Evolutionary conservation across 805 yeast species (phyloP).

Genomic region (Zygosaccharomyces pseudorouxii): DNA sequence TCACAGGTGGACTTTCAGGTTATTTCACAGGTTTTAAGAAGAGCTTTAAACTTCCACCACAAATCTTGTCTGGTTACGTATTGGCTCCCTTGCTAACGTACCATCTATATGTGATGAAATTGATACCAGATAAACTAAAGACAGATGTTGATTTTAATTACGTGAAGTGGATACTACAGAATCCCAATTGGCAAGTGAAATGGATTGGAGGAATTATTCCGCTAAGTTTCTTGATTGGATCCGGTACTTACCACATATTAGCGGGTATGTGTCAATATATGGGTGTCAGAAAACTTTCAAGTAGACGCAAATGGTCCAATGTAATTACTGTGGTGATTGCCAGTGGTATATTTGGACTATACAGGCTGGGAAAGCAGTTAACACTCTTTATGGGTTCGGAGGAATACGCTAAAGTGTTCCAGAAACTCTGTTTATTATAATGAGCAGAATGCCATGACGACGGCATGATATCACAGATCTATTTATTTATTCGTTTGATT

Average conservation of each 20-base stretch:
- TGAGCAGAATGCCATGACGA: neutral
- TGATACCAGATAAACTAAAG: conserved; percentile 15
- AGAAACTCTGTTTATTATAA: conserved; percentile 6
- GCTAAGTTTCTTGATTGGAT: conserved; percentile 16
- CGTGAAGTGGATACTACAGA: conserved; percentile 25
- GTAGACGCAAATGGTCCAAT: conserved; percentile 20
- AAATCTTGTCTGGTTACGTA: conserved; percentile 22
- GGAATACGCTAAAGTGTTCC: conserved; percentile 14
- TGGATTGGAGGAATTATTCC: conserved; percentile 25
- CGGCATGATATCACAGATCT: neutral
- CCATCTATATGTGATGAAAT: conserved; percentile 23
- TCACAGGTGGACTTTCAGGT: conserved; percentile 27
- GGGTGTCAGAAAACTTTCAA: conserved; percentile 15
- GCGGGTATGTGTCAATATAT: conserved; percentile 26
- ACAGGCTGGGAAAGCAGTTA: conserved; percentile 16
- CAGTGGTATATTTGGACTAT: conserved; percentile 19
- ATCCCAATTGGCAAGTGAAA: conserved; percentile 16
- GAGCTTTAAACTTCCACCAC: conserved; percentile 20
- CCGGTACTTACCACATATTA: conserved; percentile 25
- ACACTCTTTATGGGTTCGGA: conserved; percentile 8
- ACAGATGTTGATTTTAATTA: conserved; percentile 22
- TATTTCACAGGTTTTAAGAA: conserved; percentile 23
- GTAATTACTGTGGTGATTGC: conserved; percentile 12
- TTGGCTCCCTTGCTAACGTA: conserved; percentile 19
- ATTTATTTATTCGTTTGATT: conserved; percentile 5